A percentile compares a stretch with the other conserved stretches of the same genome.
Conservation (phyloP, 2,329 filamentous ascomycete genomes). For the Cryphonectria carpinicola region DNA sequence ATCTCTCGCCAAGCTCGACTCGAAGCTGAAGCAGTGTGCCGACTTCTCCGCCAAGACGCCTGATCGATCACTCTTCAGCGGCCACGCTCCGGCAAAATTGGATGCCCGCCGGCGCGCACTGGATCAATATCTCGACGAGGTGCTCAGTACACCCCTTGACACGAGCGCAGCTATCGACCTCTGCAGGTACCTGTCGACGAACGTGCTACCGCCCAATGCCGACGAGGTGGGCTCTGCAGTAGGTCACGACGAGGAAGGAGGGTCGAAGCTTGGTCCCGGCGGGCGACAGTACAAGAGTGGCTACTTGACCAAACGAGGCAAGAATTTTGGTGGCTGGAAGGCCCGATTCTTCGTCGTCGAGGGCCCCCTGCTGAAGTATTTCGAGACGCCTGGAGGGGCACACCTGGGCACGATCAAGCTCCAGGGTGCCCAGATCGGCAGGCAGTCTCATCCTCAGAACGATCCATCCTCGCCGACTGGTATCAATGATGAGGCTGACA, state of each 20-base stretch:
- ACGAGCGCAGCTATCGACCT: slow-evolving; percentile 76
- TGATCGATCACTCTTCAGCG: slow-evolving; percentile 83
- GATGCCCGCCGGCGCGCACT: slow-evolving; percentile 82
- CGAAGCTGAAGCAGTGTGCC: slow-evolving; percentile 75
- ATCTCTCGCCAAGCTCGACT: slow-evolving; percentile 80
- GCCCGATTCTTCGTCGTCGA: slow-evolving; percentile 69
- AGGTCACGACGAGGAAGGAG: slow-evolving; percentile 25
- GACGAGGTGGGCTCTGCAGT: slow-evolving; percentile 54
- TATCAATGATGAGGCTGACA: slow-evolving; percentile 76
- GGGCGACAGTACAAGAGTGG: slow-evolving; percentile 77
- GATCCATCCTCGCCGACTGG: slow-evolving; percentile 63
- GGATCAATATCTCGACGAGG: slow-evolving; percentile 81
- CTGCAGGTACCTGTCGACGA: slow-evolving; percentile 82
- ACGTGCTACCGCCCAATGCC: slow-evolving; percentile 63
- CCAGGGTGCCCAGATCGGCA: slow-evolving; percentile 88
- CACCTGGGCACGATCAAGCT: slow-evolving; percentile 95
- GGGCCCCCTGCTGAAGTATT: slow-evolving; percentile 77
- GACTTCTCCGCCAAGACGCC: slow-evolving; percentile 77
- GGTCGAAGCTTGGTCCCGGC: slow-evolving; percentile 58
- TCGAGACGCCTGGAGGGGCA: slow-evolving; percentile 85
- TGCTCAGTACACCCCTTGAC: slow-evolving; percentile 83
- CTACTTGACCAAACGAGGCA: slow-evolving; percentile 94
- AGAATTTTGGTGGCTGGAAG: slow-evolving; percentile 99
- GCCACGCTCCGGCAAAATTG: slow-evolving; percentile 90
- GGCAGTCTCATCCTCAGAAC: slow-evolving; percentile 73